phyloP scores from a whole-genome alignment of 768 basidiomycete genomes.

The Cantharellus anzutake region DNA sequence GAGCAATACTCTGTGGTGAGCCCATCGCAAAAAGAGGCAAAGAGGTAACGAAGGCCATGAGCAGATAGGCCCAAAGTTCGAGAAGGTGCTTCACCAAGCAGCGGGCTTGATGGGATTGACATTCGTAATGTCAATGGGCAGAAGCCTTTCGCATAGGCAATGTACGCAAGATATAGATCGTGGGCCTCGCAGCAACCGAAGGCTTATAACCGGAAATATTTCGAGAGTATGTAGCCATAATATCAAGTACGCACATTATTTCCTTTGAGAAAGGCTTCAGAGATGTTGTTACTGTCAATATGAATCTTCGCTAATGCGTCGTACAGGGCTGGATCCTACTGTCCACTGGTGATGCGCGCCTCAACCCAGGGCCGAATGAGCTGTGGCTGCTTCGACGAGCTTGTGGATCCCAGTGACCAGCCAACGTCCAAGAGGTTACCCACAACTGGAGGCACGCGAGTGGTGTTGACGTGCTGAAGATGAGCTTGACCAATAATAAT shows the following conservation, averaged over 20 bases:
- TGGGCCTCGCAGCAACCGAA: too few species aligned
- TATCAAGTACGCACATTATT: slow-evolving; percentile 55
- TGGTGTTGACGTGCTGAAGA: slow-evolving; percentile 94
- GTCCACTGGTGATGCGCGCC: slow-evolving; percentile 79
- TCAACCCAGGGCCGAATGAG: slow-evolving; percentile 96
- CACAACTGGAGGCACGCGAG: slow-evolving; percentile 89
- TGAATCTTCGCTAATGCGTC: slow-evolving; percentile 98
- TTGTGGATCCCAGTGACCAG: slow-evolving; percentile 98
- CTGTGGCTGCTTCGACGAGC: slow-evolving; percentile 94
- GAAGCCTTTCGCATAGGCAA: too few species aligned
- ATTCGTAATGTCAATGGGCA: too few species aligned
- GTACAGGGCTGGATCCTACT: slow-evolving; percentile 83
- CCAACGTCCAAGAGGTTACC: slow-evolving; percentile 95
- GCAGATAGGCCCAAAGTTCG: too few species aligned
- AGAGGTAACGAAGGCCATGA: too few species aligned
- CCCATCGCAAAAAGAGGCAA: too few species aligned
- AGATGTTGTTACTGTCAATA: slow-evolving; percentile 98
- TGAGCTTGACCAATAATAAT: slow-evolving; percentile 99
- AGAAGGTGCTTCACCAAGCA: too few species aligned
- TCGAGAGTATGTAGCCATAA: too few species aligned
- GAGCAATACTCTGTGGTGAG: too few species aligned
- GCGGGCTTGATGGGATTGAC: too few species aligned
- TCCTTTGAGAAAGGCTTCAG: slow-evolving; percentile 93
- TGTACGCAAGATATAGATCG: too few species aligned
- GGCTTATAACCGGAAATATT: too few species aligned